These are phyloP conservation scores for Auricularia auricula-judae DNA, from an alignment of 768 basidiomycete species.

Conservation along the genomic window DNA sequence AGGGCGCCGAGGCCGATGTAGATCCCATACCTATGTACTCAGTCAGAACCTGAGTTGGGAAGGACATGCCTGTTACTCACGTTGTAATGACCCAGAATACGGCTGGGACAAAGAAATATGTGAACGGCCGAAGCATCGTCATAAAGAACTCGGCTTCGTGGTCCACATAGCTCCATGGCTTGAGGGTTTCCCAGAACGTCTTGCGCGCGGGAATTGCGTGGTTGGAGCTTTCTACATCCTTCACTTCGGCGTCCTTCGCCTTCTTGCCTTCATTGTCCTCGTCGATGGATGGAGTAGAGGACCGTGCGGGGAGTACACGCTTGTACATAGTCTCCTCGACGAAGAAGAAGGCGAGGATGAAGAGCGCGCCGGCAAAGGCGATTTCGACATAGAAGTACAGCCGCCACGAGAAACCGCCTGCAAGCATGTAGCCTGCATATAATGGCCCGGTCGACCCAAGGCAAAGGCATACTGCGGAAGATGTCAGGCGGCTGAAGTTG, in stretches of 20 bases:
- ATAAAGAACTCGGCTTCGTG: slow-evolving; percentile 5
- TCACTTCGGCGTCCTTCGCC: neutral
- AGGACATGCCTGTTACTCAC: neutral
- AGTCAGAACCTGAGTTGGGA: neutral
- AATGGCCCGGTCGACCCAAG: slow-evolving; percentile 3
- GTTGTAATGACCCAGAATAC: slow-evolving; percentile 5
- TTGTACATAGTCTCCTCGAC: slow-evolving; percentile 4
- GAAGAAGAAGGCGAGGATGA: slow-evolving; percentile 3
- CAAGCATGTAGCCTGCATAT: slow-evolving; percentile 5
- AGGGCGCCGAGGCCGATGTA: slow-evolving; percentile 4
- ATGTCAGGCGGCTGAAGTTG: neutral
- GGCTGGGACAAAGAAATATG: slow-evolving; percentile 2
- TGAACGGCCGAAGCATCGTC: slow-evolving; percentile 3
- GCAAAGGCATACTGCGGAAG: slow-evolving; percentile 1
- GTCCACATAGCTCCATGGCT: slow-evolving; percentile 3
- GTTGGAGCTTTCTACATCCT: slow-evolving; percentile 1
- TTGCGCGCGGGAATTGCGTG: neutral
- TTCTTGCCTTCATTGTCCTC: neutral
- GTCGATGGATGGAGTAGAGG: neutral
- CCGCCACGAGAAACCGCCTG: slow-evolving; percentile 4
- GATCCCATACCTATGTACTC: neutral
- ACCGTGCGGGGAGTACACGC: neutral
- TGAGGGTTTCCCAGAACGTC: slow-evolving; percentile 2
- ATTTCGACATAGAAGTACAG: slow-evolving; percentile 6
- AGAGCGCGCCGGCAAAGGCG: slow-evolving; percentile 4